These are phyloP conservation scores for Spergularia bocconei DNA, from an alignment of 148 eudicot genomes.

Conservation along the genomic window DNA sequence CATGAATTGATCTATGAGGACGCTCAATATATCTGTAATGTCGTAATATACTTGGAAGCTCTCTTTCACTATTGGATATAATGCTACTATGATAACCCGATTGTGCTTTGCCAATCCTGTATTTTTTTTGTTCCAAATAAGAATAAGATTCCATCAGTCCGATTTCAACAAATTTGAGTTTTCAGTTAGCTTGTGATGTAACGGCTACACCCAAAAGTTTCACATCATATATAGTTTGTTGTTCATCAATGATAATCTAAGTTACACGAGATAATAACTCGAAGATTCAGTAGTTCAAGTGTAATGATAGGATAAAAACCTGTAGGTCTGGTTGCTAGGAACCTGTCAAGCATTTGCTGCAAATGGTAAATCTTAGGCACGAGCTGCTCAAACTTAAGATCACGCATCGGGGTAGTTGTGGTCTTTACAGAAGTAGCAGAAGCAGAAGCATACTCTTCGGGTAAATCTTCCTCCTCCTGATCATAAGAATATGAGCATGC, in stretches of 20 bases:
- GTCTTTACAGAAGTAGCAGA: constrained; percentile 18
- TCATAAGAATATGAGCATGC: constrained; percentile 14
- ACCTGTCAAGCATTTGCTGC: constrained; percentile 73
- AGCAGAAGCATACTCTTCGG: constrained; percentile 12
- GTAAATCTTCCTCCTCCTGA: constrained; percentile 26
- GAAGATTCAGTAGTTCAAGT: not conserved
- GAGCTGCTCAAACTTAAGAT: constrained; percentile 40
- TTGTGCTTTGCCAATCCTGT: constrained; percentile 64
- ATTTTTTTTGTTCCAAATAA: not conserved
- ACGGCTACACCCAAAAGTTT: too few species aligned
- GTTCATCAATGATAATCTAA: not conserved
- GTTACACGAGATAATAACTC: not conserved
- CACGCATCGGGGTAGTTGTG: constrained; percentile 30
- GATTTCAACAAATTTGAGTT: not conserved
- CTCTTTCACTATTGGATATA: constrained; percentile 59
- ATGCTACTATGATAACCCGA: constrained; percentile 60
- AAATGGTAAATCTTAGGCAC: constrained; percentile 48
- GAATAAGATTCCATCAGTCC: not conserved
- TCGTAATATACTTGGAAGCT: constrained; percentile 66
- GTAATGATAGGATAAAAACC: constrained; percentile 33
- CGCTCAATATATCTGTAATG: constrained; percentile 49
- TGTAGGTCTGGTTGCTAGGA: constrained; percentile 78
- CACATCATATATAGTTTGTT: too few species aligned
- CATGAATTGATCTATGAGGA: constrained; percentile 61
- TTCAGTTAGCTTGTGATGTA: too few species aligned